Conservation (phyloP, 441 rosid genomes). For the Pelargonium cotyledonis region DNA sequence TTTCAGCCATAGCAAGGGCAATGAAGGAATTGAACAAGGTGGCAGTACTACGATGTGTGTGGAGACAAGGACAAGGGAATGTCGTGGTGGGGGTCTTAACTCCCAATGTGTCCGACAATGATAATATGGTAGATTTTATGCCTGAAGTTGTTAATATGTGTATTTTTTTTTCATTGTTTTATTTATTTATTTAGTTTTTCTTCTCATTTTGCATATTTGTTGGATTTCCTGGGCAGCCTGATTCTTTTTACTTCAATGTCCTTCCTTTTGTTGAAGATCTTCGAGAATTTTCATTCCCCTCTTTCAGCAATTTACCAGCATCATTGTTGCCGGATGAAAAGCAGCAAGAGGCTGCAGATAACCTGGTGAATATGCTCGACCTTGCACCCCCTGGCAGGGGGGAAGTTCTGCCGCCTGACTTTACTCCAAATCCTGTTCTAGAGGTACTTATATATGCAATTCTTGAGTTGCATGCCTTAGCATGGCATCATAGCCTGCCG, state of each 20-base stretch:
- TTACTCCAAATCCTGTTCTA: slow-evolving; percentile 81
- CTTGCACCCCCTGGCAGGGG: slow-evolving; percentile 64
- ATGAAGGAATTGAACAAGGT: slow-evolving; percentile 74
- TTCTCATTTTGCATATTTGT: slow-evolving; percentile 15
- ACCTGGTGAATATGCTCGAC: slow-evolving; percentile 76
- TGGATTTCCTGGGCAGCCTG: slow-evolving; percentile 48
- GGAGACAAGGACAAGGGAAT: slow-evolving; percentile 78
- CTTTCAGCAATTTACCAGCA: slow-evolving; percentile 63
- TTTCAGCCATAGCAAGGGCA: slow-evolving; percentile 90
- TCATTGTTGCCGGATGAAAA: slow-evolving; percentile 67
- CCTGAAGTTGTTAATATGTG: slow-evolving; percentile 13
- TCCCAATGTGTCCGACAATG: slow-evolving; percentile 63
- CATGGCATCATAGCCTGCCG: not conserved
- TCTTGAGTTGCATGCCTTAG: slow-evolving; percentile 2
- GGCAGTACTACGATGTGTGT: slow-evolving; percentile 86
- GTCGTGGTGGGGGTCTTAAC: slow-evolving; percentile 78
- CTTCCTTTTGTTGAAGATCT: slow-evolving; percentile 89
- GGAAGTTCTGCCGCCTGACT: slow-evolving; percentile 66
- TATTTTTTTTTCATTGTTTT: slow-evolving; percentile 2
- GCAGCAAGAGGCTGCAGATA: slow-evolving; percentile 79
- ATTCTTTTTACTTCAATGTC: slow-evolving; percentile 81
- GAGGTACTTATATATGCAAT: slow-evolving; percentile 41
- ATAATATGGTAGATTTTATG: slow-evolving; percentile 48
- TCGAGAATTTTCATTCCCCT: slow-evolving; percentile 86
- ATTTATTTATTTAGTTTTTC: slow-evolving; percentile 15